phyloP scores from a whole-genome alignment of 805 yeast genomes.

The Wickerhamiella australiensis region DNA sequence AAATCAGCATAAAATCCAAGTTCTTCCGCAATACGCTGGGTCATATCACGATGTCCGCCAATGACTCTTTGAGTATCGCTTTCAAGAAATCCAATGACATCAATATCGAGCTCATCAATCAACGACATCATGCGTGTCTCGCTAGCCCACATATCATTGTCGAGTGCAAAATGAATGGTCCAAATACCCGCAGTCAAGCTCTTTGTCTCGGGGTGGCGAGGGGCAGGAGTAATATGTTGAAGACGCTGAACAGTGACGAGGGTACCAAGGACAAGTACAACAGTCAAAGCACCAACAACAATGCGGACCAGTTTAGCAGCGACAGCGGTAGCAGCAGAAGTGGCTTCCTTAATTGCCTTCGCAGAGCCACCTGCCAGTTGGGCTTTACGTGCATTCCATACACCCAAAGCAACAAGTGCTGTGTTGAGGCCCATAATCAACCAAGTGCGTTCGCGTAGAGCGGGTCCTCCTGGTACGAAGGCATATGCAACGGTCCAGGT shows the following conservation, averaged over 20 bases:
- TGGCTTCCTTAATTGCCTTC: slow-evolving; percentile 11
- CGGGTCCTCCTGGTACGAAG: slow-evolving; percentile 88
- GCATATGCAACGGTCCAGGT: slow-evolving; percentile 98
- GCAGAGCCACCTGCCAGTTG: background rate
- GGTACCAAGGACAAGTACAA: slow-evolving; percentile 37
- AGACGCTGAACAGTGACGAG: slow-evolving; percentile 45
- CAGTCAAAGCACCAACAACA: slow-evolving; percentile 23
- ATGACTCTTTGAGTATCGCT: slow-evolving; percentile 87
- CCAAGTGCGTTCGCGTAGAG: slow-evolving; percentile 81
- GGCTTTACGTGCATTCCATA: slow-evolving; percentile 26
- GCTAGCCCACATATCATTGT: slow-evolving; percentile 96
- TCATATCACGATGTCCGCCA: slow-evolving; percentile 90
- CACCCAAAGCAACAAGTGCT: slow-evolving; percentile 41
- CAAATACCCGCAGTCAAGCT: slow-evolving; percentile 90
- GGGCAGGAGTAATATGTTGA: slow-evolving; percentile 49
- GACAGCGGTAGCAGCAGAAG: slow-evolving; percentile 18
- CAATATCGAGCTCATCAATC: slow-evolving; percentile 75
- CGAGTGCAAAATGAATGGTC: slow-evolving; percentile 96
- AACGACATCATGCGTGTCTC: slow-evolving; percentile 81
- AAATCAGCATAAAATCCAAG: slow-evolving; percentile 89
- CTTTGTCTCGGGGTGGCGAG: slow-evolving; percentile 54
- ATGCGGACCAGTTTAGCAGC: slow-evolving; percentile 20
- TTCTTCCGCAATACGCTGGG: slow-evolving; percentile 84
- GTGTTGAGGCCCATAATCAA: slow-evolving; percentile 51
- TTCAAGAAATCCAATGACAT: slow-evolving; percentile 82